phyloP scores from a whole-genome alignment of 1,284 basidiomycete genomes.

The Malassezia yamatoensis region DNA sequence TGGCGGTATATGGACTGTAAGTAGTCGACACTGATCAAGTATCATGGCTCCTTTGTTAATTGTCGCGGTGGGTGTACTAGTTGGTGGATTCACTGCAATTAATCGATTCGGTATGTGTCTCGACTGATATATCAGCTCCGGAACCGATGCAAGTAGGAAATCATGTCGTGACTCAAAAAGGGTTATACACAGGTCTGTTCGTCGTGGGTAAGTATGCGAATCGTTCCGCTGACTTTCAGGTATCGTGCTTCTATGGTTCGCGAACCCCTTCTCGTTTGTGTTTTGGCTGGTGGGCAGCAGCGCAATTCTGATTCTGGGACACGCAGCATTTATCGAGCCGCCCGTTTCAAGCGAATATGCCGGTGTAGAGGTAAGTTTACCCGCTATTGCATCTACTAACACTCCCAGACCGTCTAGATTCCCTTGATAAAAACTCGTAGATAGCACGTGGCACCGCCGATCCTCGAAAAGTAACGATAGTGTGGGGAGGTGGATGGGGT shows the following conservation, averaged over 20 bases:
- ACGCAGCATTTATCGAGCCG: constrained; percentile 72
- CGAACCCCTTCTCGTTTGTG: constrained; percentile 38
- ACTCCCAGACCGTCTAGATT: neutral
- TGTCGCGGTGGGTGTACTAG: constrained; percentile 73
- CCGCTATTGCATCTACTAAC: neutral
- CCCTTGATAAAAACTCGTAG: neutral
- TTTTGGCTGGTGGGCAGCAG: constrained; percentile 49
- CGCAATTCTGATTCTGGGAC: constrained; percentile 56
- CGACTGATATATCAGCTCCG: constrained; percentile 21
- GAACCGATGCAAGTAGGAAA: constrained; percentile 59
- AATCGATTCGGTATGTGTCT: constrained; percentile 69
- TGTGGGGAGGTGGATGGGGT: no score
- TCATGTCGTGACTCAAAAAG: constrained; percentile 67
- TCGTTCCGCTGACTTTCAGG: constrained; percentile 14
- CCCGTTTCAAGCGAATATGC: constrained; percentile 82
- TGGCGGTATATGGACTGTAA: constrained; percentile 82
- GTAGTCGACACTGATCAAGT: constrained; percentile 49
- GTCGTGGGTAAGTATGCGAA: constrained; percentile 36
- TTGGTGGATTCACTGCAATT: constrained; percentile 80
- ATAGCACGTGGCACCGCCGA: no score
- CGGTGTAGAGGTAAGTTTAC: constrained; percentile 53
- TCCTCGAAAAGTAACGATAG: no score
- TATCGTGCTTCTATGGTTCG: constrained; percentile 40
- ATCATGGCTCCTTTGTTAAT: constrained; percentile 67
- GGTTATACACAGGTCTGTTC: constrained; percentile 53